Evolutionary conservation across 1,284 basidiomycete species (phyloP).

Genomic region (Meira miltonrushii): DNA sequence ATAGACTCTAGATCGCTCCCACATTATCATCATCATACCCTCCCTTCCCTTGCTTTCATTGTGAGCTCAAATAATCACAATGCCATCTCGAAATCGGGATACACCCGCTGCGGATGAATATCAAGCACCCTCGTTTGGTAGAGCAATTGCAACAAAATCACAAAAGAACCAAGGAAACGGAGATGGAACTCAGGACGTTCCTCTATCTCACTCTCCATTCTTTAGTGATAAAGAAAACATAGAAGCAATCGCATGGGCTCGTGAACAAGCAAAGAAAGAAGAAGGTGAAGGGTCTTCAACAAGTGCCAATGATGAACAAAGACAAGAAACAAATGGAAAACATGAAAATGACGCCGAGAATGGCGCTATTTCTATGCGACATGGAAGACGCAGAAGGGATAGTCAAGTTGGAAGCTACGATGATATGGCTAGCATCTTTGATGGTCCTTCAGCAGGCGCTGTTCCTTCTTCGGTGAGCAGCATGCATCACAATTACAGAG

Average conservation of each 20-base stretch:
- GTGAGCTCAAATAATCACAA: not conserved
- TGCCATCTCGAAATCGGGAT: not conserved
- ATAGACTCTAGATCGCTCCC: no score
- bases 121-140: slow-evolving; percentile 39
- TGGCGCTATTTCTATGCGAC: slow-evolving; percentile 12
- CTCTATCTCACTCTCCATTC: slow-evolving; percentile 35
- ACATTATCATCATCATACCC: no score
- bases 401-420: slow-evolving; percentile 50
- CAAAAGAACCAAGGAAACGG: slow-evolving; percentile 8
- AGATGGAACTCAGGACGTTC: not conserved
- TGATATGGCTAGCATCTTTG: slow-evolving; percentile 44
- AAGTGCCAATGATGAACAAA: not conserved
- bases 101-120: slow-evolving; percentile 36
- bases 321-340: slow-evolving; percentile 4
- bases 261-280: slow-evolving; percentile 12
- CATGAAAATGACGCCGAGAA: not conserved
- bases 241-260: slow-evolving; percentile 42
- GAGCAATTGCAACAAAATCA: slow-evolving; percentile 2
- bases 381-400: slow-evolving; percentile 30
- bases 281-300: not conserved
- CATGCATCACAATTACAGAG: slow-evolving; percentile 29
- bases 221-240: slow-evolving; percentile 45
- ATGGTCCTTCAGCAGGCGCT: slow-evolving; percentile 45
- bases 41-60: no score
- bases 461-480: slow-evolving; percentile 44